These are phyloP conservation scores for Quercus agrifolia DNA, from an alignment of 306 rosid species.

Conservation along the genomic window DNA sequence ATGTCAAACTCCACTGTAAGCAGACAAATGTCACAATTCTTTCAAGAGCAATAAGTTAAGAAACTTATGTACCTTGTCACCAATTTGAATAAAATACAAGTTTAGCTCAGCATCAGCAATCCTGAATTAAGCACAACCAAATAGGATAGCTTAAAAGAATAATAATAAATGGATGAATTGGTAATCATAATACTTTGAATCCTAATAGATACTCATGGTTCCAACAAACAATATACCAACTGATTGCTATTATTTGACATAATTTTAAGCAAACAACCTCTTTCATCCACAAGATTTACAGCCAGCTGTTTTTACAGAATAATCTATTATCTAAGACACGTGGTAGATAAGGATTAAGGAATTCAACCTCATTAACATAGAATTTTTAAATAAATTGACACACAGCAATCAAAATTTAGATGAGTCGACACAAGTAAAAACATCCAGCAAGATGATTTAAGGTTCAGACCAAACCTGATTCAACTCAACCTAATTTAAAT, in stretches of 20 bases:
- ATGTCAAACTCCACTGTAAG: slow-evolving; percentile 5
- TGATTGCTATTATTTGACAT: neutral
- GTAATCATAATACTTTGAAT: slow-evolving; percentile 9
- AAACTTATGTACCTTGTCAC: slow-evolving; percentile 65
- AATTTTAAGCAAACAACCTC: neutral
- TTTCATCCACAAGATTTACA: neutral
- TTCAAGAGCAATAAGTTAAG: neutral
- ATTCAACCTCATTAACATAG: no score
- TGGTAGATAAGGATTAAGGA: no score
- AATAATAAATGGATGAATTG: neutral
- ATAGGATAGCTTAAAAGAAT: slow-evolving; percentile 6
- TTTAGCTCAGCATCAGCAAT: slow-evolving; percentile 98
- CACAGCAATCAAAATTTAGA: neutral
- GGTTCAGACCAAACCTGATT: neutral
- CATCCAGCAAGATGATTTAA: neutral
- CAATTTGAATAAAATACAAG: slow-evolving; percentile 79
- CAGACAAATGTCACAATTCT: neutral
- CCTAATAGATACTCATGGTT: neutral
- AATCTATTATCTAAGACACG: neutral
- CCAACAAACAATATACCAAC: neutral
- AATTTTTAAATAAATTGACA: no score
- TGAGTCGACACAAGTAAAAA: neutral
- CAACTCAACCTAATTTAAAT: neutral
- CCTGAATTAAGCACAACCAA: slow-evolving; percentile 42
- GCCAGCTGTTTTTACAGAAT: neutral